These are phyloP conservation scores for Eutrema yunnanense DNA, from an alignment of 345 rosid species.

Conservation along the genomic window DNA sequence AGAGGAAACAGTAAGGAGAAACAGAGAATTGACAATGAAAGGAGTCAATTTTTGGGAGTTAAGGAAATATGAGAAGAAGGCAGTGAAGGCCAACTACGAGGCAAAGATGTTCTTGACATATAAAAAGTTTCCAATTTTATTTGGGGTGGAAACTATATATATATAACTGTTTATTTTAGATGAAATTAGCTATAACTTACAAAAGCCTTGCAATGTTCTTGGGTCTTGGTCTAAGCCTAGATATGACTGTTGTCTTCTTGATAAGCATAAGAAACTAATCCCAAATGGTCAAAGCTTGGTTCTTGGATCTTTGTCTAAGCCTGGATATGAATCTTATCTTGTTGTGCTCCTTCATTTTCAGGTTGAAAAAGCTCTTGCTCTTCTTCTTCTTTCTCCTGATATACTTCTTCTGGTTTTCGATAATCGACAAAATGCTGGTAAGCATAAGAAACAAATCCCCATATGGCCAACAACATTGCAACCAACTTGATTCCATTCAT, in stretches of 20 bases:
- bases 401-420: background rate
- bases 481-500: constrained; percentile 27
- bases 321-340: background rate
- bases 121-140: constrained; percentile 15
- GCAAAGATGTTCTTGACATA: constrained; percentile 23
- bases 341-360: background rate
- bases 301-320: background rate
- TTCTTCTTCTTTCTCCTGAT: background rate
- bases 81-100: constrained; percentile 46
- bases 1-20: constrained; percentile 49
- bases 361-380: background rate
- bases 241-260: background rate
- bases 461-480: constrained; percentile 27
- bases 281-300: background rate
- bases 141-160: background rate
- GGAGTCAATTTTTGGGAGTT: constrained; percentile 46
- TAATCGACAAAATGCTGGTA: constrained; percentile 25
- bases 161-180: background rate
- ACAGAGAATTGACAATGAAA: constrained; percentile 32
- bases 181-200: background rate
- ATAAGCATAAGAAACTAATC: background rate
- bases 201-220: background rate
- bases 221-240: background rate
- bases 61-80: constrained; percentile 46
- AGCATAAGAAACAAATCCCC: constrained; percentile 29